Conservation (phyloP, 805 yeast species). For the Wickerhamiella qilinensis region DNA sequence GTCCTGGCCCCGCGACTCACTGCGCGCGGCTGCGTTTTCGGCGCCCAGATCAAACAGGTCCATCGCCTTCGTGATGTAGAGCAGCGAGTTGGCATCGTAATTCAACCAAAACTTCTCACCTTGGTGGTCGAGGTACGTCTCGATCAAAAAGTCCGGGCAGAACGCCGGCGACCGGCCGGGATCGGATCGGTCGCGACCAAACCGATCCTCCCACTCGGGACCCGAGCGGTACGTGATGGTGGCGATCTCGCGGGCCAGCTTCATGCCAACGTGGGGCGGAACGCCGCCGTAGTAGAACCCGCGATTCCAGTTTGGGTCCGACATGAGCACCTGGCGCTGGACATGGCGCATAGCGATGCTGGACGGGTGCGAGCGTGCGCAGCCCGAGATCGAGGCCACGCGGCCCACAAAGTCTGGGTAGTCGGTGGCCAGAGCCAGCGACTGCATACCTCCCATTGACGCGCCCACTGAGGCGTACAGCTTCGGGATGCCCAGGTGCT, state of each 20-base stretch:
- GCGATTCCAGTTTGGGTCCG: slow-evolving; percentile 88
- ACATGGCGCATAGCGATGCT: slow-evolving; percentile 88
- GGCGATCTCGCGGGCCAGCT: slow-evolving; percentile 82
- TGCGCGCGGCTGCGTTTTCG: slow-evolving; percentile 7
- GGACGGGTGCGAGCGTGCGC: slow-evolving; percentile 88
- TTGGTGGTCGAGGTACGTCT: slow-evolving; percentile 84
- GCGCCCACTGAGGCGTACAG: slow-evolving; percentile 75
- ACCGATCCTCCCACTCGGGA: slow-evolving; percentile 91
- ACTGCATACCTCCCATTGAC: slow-evolving; percentile 99
- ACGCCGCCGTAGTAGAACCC: slow-evolving; percentile 66
- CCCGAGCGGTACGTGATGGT: slow-evolving; percentile 90
- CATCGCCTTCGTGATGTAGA: slow-evolving; percentile 87
- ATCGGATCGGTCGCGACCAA: slow-evolving; percentile 77
- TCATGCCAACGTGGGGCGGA: slow-evolving; percentile 93
- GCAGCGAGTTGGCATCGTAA: slow-evolving; percentile 77
- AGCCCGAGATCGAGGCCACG: slow-evolving; percentile 71
- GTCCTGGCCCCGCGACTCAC: slow-evolving; percentile 1
- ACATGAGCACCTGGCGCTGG: slow-evolving; percentile 84
- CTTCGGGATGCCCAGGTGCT: slow-evolving; percentile 45
- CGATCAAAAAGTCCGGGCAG: slow-evolving; percentile 86
- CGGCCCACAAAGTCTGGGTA: slow-evolving; percentile 63
- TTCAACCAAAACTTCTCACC: slow-evolving; percentile 88
- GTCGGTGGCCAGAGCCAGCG: slow-evolving; percentile 72
- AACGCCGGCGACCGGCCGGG: slow-evolving; percentile 66
- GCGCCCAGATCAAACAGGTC: slow-evolving; percentile 72